Evolutionary conservation across 2,329 filamentous ascomycete genomes (phyloP).

Genomic region (Uncinocarpus reesii): DNA sequence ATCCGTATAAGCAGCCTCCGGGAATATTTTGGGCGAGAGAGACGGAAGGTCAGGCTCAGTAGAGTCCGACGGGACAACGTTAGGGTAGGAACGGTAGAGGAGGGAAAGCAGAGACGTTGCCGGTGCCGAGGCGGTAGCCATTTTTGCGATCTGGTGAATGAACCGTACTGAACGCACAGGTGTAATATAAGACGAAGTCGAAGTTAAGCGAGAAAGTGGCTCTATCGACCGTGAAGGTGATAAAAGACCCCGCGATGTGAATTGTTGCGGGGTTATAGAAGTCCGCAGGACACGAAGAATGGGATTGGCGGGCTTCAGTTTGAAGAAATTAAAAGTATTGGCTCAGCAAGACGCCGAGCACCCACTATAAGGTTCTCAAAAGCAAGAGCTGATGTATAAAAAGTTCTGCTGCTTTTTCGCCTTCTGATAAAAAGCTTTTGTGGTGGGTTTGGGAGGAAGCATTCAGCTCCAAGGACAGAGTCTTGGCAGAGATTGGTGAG

Average conservation of each 20-base stretch:
- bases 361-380: constrained; percentile 1
- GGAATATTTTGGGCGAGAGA: constrained; percentile 54
- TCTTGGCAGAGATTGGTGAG: constrained; percentile 1
- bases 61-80: constrained; percentile 30
- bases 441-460: background rate
- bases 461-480: background rate
- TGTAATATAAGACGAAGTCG: background rate
- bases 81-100: constrained; percentile 38
- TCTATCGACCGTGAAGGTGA: constrained; percentile 2
- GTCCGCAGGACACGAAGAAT: constrained; percentile 16
- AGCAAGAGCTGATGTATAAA: background rate
- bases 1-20: constrained; percentile 59
- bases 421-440: background rate
- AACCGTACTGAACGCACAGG: background rate
- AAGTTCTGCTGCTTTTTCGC: background rate
- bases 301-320: constrained; percentile 11
- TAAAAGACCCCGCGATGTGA: constrained; percentile 8
- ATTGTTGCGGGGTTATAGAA: constrained; percentile 17
- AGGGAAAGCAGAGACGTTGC: constrained; percentile 36
- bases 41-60: constrained; percentile 37
- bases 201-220: background rate
- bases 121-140: constrained; percentile 30
- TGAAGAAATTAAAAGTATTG: constrained; percentile 1
- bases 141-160: constrained; percentile 15
- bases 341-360: constrained; percentile 8